Evolutionary conservation across 495 filamentous ascomycete species (phyloP), one percentile per base, ranked within the genome.

Genomic region (Lasiosphaeria ovina): DNA sequence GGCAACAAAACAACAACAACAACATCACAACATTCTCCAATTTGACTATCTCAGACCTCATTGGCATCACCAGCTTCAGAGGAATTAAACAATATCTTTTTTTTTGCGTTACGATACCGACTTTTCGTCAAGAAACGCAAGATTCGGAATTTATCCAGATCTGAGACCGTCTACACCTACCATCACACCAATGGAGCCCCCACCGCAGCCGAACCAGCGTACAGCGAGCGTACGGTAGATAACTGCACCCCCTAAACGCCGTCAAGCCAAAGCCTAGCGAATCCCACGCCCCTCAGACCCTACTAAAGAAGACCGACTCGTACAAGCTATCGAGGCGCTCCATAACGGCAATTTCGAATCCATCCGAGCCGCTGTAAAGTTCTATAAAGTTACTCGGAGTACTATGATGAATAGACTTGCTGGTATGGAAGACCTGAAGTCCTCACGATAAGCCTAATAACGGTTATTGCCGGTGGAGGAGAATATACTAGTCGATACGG

Each of bases 261-360:
- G 11, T 11, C 6, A 40, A 11, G 36, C 36, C 36, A 40, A 40
- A 11, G 6, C 36, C 36, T 11, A 6, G 11, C 36, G 36, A 40
- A 11, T 40, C 36, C 36, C 6, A 11, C 36, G 36, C 6, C 36
- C 11, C 6, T 6, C 36, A 6, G 11, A 40, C 36, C 11, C 11
- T 40, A 40, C 11, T 6, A 40, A 3, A 66, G 47, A 49, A 49
- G 47, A 49, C 47, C n/a, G 47, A n/a, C 12, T 49, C 47, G 14
- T 7, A 49, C 47, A n/a, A n/a, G 47, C 47, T 5, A 6, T 49
- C n/a, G 5, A 7, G 16, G 47, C 47, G 36, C 6, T 31, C n/a
- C 16, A 31, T 5, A 49, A n/a, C 6, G 6, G 17, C 6, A 31
- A 6, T n/a, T 7, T 49, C 16, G 6, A 6, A 7, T 49, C n/a